Evolutionary conservation across 495 filamentous ascomycete genomes (phyloP).

Genomic region (Alectoria sarmentosa): DNA sequence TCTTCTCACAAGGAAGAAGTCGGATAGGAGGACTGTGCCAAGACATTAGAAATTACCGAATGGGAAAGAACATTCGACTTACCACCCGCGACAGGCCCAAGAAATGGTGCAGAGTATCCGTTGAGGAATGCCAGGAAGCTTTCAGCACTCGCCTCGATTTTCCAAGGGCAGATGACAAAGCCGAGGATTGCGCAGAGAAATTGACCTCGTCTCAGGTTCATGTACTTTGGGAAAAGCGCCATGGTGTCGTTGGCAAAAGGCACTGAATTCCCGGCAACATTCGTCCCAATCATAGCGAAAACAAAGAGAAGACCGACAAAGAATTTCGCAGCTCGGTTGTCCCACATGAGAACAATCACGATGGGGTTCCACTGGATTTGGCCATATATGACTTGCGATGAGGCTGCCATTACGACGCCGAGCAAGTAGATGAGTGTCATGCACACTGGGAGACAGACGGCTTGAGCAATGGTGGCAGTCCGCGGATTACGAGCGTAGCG

Average conservation of each 20-base stretch:
- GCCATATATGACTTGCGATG: conserved; percentile 44
- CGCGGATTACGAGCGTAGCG: conserved; percentile 46
- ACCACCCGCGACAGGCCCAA: conserved; percentile 40
- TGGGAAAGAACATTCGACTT: neutral
- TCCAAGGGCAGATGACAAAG: conserved; percentile 43
- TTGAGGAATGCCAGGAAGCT: conserved; percentile 28
- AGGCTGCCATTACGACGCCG: conserved; percentile 35
- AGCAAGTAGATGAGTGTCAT: conserved; percentile 43
- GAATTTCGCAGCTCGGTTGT: conserved; percentile 48
- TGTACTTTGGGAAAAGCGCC: conserved; percentile 48
- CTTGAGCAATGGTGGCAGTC: conserved; percentile 43
- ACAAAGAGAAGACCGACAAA: conserved; percentile 36
- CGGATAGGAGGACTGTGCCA: conserved; percentile 33
- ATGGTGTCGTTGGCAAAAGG: conserved; percentile 52
- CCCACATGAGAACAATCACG: conserved; percentile 42
- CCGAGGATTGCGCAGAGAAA: conserved; percentile 27
- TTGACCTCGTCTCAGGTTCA: conserved; percentile 33
- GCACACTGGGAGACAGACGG: conserved; percentile 49
- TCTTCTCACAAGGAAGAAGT: conserved; percentile 41
- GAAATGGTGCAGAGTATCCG: conserved; percentile 38
- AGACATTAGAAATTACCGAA: neutral
- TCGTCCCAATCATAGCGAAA: conserved; percentile 9
- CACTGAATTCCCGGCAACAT: conserved; percentile 43
- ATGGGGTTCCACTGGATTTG: conserved; percentile 49
- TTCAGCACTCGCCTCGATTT: conserved; percentile 41